Percentiles rank a stretch among this genome's conserved stretches.
Conservation (phyloP, 140 eudicot genomes). For the Stevia rebaudiana region DNA sequence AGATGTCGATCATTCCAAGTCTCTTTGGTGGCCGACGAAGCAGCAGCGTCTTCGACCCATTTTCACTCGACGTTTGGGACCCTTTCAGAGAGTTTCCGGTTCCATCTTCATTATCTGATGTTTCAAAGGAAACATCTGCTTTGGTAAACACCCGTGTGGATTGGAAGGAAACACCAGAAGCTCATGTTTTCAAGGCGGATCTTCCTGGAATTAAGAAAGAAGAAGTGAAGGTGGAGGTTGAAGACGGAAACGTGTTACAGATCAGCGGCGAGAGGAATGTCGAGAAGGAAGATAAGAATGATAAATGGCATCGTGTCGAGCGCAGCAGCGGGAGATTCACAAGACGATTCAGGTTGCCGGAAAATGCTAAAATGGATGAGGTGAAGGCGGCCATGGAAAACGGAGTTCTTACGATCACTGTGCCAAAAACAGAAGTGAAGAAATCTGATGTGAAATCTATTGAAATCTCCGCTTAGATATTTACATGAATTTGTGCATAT, state of each 20-base stretch:
- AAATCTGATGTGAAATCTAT: conserved; percentile 30
- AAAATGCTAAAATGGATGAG: conserved; percentile 31
- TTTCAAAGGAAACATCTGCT: too few relatives aligned
- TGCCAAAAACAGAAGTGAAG: conserved; percentile 27
- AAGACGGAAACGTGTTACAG: conserved; percentile 28
- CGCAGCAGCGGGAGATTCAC: conserved; percentile 39
- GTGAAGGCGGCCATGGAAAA: conserved; percentile 38
- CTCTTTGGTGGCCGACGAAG: too few relatives aligned
- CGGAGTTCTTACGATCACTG: conserved; percentile 30
- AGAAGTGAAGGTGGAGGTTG: conserved; percentile 26
- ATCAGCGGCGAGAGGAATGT: conserved; percentile 26
- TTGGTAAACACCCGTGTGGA: too few relatives aligned
- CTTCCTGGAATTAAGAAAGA: conserved; percentile 38
- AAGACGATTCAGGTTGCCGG: conserved; percentile 33
- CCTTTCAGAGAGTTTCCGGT: too few relatives aligned
- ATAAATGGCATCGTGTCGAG: conserved; percentile 29
- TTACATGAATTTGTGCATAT: too few relatives aligned
- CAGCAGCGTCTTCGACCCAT: too few relatives aligned
- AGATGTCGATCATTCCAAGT: too few relatives aligned
- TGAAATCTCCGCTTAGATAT: conserved; percentile 24
- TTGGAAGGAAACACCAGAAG: too few relatives aligned
- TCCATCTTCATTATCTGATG: too few relatives aligned
- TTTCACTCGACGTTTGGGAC: too few relatives aligned
- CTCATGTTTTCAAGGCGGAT: too few relatives aligned
- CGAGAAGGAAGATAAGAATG: conserved; percentile 37